These are phyloP conservation scores for Russula ochroleuca DNA, from an alignment of 768 basidiomycete species.

Conservation along the genomic window DNA sequence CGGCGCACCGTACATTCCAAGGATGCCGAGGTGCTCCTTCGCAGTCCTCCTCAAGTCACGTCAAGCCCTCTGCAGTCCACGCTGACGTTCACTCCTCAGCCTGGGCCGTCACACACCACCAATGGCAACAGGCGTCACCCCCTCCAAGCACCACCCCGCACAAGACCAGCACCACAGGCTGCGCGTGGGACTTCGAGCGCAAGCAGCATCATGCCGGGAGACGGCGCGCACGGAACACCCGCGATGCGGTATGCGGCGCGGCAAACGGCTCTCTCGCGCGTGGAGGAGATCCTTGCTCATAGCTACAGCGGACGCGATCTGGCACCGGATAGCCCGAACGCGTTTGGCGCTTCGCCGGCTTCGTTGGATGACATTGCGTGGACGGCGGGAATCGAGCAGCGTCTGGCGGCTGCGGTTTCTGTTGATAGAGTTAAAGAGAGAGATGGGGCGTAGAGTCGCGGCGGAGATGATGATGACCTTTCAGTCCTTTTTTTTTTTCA, in stretches of 20 bases:
- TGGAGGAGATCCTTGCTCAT: conserved; percentile 33
- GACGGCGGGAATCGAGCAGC: conserved; percentile 27
- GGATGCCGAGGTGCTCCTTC: conserved; percentile 40
- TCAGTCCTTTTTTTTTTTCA: too few species aligned
- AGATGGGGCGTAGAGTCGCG: neutral
- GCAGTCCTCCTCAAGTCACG: conserved; percentile 53
- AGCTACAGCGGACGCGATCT: conserved; percentile 31
- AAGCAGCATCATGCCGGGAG: conserved; percentile 13
- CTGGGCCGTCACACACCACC: neutral
- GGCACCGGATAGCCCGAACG: conserved; percentile 26
- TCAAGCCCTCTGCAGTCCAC: conserved; percentile 53
- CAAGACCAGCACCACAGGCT: neutral
- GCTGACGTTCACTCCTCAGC: conserved; percentile 44
- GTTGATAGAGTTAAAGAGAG: neutral
- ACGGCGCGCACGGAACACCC: conserved; percentile 24
- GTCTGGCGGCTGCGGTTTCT: conserved; percentile 8
- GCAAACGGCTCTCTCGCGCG: conserved; percentile 31
- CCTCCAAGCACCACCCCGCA: neutral
- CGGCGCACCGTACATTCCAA: conserved; percentile 34
- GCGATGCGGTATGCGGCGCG: conserved; percentile 33
- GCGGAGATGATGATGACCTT: too few species aligned
- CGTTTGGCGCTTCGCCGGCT: conserved; percentile 26
- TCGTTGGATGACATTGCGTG: conserved; percentile 13
- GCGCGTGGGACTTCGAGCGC: conserved; percentile 17
- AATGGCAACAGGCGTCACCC: neutral